A percentile compares a stretch with the other conserved stretches of the same genome.
phyloP scores from a whole-genome alignment of 176 grass and related monocot genomes.

The Tillandsia leiboldiana region DNA sequence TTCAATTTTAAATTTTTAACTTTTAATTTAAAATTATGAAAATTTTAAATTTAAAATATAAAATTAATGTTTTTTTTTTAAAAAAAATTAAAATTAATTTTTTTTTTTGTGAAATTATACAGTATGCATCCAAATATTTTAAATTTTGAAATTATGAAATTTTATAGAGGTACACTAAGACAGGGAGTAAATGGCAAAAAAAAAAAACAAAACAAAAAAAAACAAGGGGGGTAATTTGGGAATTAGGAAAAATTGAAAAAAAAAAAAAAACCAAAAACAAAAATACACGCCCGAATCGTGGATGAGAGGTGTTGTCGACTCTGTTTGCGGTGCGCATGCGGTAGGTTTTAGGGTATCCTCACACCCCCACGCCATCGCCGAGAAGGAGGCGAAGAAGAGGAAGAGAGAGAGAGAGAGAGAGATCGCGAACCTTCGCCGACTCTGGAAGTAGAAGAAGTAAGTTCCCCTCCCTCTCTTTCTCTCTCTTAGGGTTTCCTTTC shows the following conservation, averaged over 20 bases:
- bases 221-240: too few species aligned
- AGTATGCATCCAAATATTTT: too few species aligned
- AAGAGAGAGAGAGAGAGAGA: constrained; percentile 10
- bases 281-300: neutral
- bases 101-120: too few species aligned
- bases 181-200: too few species aligned
- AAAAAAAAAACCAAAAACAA: neutral
- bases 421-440: constrained; percentile 13
- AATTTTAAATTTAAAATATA: too few species aligned
- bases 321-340: constrained; percentile 25
- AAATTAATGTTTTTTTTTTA: too few species aligned
- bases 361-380: constrained; percentile 1
- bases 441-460: constrained; percentile 5
- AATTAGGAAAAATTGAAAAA: neutral
- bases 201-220: neutral
- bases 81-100: too few species aligned
- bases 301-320: neutral
- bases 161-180: too few species aligned
- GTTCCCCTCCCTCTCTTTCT: constrained; percentile 7
- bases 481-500: neutral
- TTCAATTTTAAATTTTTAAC: too few species aligned
- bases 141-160: too few species aligned
- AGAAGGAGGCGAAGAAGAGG: constrained; percentile 17
- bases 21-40: too few species aligned
- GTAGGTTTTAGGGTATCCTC: constrained; percentile 35